Conservation (phyloP, 164 flowering plant species). For the Vitis vinifera region ASM3070453v1 NC_081819.1:17946501-17947000, state of each 20-base stretch:
- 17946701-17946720: slow-evolving; percentile 79
- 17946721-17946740: slow-evolving; percentile 77
- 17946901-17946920: no score
- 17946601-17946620: slow-evolving; percentile 3
- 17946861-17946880: not conserved
- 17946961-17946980: no score
- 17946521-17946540: not conserved
- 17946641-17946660: not conserved
- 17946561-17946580: no score
- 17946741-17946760: slow-evolving; percentile 81
- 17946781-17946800: not conserved
- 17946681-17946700: slow-evolving; percentile 75
- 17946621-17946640: not conserved
- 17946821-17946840: not conserved
- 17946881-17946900: not conserved
- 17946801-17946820: not conserved
- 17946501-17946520: not conserved
- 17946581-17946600: not conserved
- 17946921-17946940: no score
- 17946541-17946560: no score
- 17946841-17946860: not conserved
- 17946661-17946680: slow-evolving; percentile 53
- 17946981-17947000: no score
- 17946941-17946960: no score
- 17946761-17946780: slow-evolving; percentile 35